A percentile compares a stretch with the other conserved stretches of the same genome.
Conservation (phyloP, 805 yeast species). For the Ogataea polymorpha region DNA sequence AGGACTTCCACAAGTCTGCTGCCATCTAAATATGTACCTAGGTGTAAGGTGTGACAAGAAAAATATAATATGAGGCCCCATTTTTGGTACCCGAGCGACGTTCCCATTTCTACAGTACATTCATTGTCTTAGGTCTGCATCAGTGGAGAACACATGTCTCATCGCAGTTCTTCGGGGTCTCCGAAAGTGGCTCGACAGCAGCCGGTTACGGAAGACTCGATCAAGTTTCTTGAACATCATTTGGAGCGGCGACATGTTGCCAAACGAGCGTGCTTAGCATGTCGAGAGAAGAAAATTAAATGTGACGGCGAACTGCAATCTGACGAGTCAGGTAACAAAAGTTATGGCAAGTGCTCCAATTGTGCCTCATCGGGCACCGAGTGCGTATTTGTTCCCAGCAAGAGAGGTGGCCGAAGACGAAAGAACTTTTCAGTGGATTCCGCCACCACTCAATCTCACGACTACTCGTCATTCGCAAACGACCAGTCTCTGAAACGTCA, state of each 20-base stretch:
- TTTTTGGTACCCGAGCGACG: not conserved
- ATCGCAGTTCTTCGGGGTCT: slow-evolving; percentile 3
- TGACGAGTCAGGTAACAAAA: slow-evolving; percentile 4
- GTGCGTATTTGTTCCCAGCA: slow-evolving; percentile 56
- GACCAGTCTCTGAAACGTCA: slow-evolving; percentile 2
- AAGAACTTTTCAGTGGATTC: slow-evolving; percentile 22
- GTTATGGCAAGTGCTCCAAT: slow-evolving; percentile 43
- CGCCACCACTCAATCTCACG: not conserved
- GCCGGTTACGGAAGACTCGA: slow-evolving; percentile 6
- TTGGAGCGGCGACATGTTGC: slow-evolving; percentile 48
- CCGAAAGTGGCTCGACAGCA: not conserved
- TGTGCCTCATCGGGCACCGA: slow-evolving; percentile 43
- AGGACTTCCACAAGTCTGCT: slow-evolving; percentile 68
- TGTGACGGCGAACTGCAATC: slow-evolving; percentile 56
- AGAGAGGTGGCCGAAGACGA: slow-evolving; percentile 55
- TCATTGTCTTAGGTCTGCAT: not conserved
- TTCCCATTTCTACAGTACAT: not conserved
- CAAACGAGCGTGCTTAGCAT: slow-evolving; percentile 57
- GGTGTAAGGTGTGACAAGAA: not conserved
- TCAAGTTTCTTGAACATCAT: slow-evolving; percentile 7
- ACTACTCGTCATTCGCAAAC: not conserved
- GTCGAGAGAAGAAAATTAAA: slow-evolving; percentile 63
- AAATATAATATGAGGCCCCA: not conserved
- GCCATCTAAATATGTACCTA: slow-evolving; percentile 23
- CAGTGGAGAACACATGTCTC: not conserved